Percentiles rank a stretch among this genome's conserved stretches.
phyloP scores from a whole-genome alignment of 2,329 filamentous ascomycete genomes.

The Fusarium sp. region DNA sequence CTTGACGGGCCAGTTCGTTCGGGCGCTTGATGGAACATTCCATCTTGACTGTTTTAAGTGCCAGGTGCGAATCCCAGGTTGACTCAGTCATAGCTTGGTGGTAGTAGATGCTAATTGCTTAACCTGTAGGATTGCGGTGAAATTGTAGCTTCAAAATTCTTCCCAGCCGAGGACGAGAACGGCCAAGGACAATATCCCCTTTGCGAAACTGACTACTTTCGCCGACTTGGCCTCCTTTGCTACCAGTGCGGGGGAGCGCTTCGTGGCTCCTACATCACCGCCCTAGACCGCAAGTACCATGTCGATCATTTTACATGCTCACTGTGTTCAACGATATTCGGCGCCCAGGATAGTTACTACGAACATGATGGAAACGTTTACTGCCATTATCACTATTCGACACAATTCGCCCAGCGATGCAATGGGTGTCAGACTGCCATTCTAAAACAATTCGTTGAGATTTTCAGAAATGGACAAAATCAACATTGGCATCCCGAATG shows the following conservation, averaged over 20 bases:
- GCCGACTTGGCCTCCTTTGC: constrained; percentile 89
- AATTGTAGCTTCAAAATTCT: constrained; percentile 98
- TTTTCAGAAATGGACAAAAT: constrained; percentile 96
- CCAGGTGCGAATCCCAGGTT: constrained; percentile 66
- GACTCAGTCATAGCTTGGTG: constrained; percentile 2
- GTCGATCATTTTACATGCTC: constrained; percentile 99
- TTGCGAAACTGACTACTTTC: constrained; percentile 98
- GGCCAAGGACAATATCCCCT: constrained; percentile 90
- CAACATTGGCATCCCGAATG: constrained; percentile 99
- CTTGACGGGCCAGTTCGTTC: constrained; percentile 94
- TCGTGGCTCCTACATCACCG: constrained; percentile 97
- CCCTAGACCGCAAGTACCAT: constrained; percentile 96
- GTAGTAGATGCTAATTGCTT: constrained; percentile 31
- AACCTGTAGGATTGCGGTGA: constrained; percentile 85
- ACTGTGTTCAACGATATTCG: constrained; percentile 96
- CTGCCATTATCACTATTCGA: constrained; percentile 99
- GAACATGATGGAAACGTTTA: constrained; percentile 97
- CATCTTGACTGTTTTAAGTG: constrained; percentile 99
- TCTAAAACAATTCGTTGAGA: constrained; percentile 98
- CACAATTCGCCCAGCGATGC: constrained; percentile 93
- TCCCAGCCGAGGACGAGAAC: constrained; percentile 92
- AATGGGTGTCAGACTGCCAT: constrained; percentile 98
- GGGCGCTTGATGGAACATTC: constrained; percentile 91
- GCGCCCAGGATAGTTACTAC: constrained; percentile 98
- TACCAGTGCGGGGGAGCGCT: constrained; percentile 92